Percentiles rank a stretch among this genome's conserved stretches.
These are phyloP conservation scores for Scedosporium minutisporum DNA, from an alignment of 2,329 filamentous ascomycete genomes.

Conservation along the genomic window DNA sequence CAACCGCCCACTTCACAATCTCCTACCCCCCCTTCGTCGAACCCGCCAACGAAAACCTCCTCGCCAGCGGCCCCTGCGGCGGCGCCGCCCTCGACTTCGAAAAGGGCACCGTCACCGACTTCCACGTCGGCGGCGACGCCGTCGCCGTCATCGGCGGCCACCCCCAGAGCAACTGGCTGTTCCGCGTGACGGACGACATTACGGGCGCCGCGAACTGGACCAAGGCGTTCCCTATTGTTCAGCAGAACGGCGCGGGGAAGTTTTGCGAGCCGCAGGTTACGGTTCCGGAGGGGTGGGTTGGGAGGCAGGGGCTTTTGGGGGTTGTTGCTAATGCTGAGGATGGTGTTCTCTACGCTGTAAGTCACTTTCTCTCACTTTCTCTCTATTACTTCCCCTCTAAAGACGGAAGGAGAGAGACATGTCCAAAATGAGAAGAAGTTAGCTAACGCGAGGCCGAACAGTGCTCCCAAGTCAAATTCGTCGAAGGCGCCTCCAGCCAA, in stretches of 20 bases:
- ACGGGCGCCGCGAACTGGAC: slow-evolving; percentile 41
- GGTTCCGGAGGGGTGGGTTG: slow-evolving; percentile 39
- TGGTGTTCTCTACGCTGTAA: slow-evolving; percentile 47
- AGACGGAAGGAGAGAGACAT: too few species aligned
- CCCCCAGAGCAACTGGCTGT: slow-evolving; percentile 44
- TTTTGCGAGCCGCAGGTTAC: slow-evolving; percentile 43
- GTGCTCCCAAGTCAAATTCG: slow-evolving; percentile 48
- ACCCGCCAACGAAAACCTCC: slow-evolving; percentile 34
- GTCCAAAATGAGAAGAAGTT: background rate
- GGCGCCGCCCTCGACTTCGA: slow-evolving; percentile 37
- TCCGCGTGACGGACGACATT: slow-evolving; percentile 45
- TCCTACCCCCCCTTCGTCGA: slow-evolving; percentile 37
- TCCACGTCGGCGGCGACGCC: slow-evolving; percentile 47
- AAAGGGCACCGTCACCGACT: slow-evolving; percentile 36
- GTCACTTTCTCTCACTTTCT: slow-evolving; percentile 8
- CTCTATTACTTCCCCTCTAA: background rate
- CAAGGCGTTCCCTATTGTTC: slow-evolving; percentile 41
- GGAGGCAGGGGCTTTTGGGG: slow-evolving; percentile 44
- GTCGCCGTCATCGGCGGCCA: slow-evolving; percentile 39
- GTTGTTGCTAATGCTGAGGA: slow-evolving; percentile 44
- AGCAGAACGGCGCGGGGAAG: slow-evolving; percentile 43
- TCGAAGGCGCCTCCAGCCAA: slow-evolving; percentile 27
- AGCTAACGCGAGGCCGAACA: slow-evolving; percentile 14
- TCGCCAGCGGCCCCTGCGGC: slow-evolving; percentile 42
- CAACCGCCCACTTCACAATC: slow-evolving; percentile 46